phyloP scores from a whole-genome alignment of 2,329 filamentous ascomycete species.

The Xylaria polymorpha region DNA sequence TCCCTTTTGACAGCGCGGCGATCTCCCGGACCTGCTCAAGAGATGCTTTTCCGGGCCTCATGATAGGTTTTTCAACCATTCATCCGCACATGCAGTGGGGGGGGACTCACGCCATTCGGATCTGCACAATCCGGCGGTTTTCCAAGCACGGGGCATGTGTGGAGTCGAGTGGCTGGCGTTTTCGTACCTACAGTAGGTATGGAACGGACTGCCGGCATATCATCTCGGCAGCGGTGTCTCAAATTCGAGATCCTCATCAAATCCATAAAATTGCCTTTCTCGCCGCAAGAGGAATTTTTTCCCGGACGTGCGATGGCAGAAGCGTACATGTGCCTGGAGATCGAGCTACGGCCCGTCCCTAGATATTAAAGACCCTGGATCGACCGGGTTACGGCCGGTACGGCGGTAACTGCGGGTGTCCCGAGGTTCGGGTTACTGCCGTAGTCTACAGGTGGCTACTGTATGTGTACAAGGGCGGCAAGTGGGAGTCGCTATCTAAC shows the following conservation, averaged over 20 bases:
- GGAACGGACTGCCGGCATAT: not conserved
- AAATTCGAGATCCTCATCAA: not conserved
- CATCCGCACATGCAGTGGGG: slow-evolving; percentile 7
- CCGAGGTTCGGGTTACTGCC: not conserved
- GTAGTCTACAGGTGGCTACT: not conserved
- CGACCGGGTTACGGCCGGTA: slow-evolving; percentile 8
- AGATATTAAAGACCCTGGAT: not conserved
- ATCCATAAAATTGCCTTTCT: not conserved
- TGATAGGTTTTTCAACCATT: not conserved
- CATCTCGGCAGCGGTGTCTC: not conserved
- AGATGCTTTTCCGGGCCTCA: not conserved
- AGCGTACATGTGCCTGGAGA: not conserved
- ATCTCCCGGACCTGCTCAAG: not conserved
- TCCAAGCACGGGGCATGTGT: slow-evolving; percentile 26
- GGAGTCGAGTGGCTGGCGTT: slow-evolving; percentile 4
- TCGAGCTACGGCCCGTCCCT: not conserved
- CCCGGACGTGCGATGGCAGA: not conserved
- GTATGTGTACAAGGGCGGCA: not conserved
- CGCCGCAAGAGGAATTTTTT: not conserved
- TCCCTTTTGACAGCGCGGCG: not conserved
- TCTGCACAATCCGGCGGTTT: slow-evolving; percentile 11
- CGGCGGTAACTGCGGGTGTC: not conserved
- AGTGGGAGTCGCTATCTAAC: not conserved
- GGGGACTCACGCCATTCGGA: slow-evolving; percentile 28
- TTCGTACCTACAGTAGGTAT: slow-evolving; percentile 17